These are phyloP conservation scores for Quercus agrifolia DNA, from an alignment of 306 rosid species.

Conservation along the genomic window DNA sequence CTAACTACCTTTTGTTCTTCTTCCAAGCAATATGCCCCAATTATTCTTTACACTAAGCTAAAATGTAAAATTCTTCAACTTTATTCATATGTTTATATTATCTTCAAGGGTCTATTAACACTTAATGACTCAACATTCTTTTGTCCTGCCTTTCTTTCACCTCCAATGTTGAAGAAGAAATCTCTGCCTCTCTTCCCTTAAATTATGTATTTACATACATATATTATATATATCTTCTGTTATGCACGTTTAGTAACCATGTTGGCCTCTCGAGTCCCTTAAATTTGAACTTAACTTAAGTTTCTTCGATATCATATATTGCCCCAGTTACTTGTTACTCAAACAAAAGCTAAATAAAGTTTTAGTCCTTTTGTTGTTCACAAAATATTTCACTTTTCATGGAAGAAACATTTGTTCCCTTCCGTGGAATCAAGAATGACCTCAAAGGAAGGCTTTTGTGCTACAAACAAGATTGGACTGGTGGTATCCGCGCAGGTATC, in stretches of 20 bases:
- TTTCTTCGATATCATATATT: slow-evolving; percentile 27
- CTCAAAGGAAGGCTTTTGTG: slow-evolving; percentile 75
- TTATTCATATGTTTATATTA: slow-evolving; percentile 38
- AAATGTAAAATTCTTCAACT: slow-evolving; percentile 56
- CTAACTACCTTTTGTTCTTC: slow-evolving; percentile 38
- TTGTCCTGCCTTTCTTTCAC: slow-evolving; percentile 28
- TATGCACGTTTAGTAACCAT: slow-evolving; percentile 34
- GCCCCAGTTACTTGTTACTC: slow-evolving; percentile 7
- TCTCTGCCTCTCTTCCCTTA: slow-evolving; percentile 43
- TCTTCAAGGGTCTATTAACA: slow-evolving; percentile 29
- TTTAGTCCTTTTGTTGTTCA: slow-evolving; percentile 25
- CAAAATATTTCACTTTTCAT: slow-evolving; percentile 33
- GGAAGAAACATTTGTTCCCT: slow-evolving; percentile 98
- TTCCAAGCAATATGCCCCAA: slow-evolving; percentile 16
- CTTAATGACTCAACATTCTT: slow-evolving; percentile 29
- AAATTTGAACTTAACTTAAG: slow-evolving; percentile 21
- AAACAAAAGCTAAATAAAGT: slow-evolving; percentile 26
- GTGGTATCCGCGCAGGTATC: slow-evolving; percentile 70
- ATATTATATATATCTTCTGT: neutral
- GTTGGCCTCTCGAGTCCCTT: slow-evolving; percentile 55
- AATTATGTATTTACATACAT: slow-evolving; percentile 12
- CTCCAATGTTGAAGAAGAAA: slow-evolving; percentile 33
- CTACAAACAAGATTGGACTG: slow-evolving; percentile 92
- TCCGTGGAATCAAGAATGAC: slow-evolving; percentile 91
- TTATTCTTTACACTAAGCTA: slow-evolving; percentile 28